These are phyloP conservation scores for Plasmopara muralis DNA, from an alignment of 352 stramenopile species.

Conservation along the genomic window DNA sequence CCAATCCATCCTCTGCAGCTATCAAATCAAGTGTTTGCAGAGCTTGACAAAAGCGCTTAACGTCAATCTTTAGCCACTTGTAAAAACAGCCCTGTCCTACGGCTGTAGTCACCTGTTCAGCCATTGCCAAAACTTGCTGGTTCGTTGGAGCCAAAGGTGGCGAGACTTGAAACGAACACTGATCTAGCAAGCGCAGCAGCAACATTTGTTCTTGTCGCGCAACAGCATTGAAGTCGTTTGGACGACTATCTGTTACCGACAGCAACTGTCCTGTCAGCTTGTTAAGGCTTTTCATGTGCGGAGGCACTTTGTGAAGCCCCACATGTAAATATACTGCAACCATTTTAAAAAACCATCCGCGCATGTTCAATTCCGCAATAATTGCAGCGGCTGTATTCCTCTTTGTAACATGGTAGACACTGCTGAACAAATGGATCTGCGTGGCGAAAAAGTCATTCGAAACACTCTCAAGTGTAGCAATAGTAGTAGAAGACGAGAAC, in stretches of 20 bases:
- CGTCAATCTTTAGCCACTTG: conserved; percentile 77
- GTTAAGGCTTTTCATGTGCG: conserved; percentile 66
- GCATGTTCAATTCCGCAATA: conserved; percentile 66
- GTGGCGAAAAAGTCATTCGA: conserved; percentile 59
- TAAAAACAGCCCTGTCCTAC: conserved; percentile 58
- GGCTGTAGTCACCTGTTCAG: conserved; percentile 49
- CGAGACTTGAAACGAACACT: conserved; percentile 56
- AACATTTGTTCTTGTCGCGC: conserved; percentile 55
- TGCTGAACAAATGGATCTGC: conserved; percentile 57
- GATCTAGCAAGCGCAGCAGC: conserved; percentile 56
- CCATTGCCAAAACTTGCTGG: conserved; percentile 60
- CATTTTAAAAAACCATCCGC: conserved; percentile 79
- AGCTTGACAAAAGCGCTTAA: conserved; percentile 61
- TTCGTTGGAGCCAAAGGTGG: conserved; percentile 58
- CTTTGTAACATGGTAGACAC: conserved; percentile 35
- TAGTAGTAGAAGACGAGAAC: conserved; percentile 49
- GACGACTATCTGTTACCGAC: conserved; percentile 14
- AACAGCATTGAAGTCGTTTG: conserved; percentile 24
- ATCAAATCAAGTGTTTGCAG: conserved; percentile 60
- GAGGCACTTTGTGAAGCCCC: conserved; percentile 56
- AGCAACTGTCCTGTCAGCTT: conserved; percentile 50
- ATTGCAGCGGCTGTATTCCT: conserved; percentile 30
- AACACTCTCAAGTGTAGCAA: conserved; percentile 53
- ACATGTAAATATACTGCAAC: conserved; percentile 76
- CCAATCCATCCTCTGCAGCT: conserved; percentile 23